Evolutionary conservation across 495 filamentous ascomycete genomes (phyloP).

Genomic region (Podospora pseudopauciseta): DNA sequence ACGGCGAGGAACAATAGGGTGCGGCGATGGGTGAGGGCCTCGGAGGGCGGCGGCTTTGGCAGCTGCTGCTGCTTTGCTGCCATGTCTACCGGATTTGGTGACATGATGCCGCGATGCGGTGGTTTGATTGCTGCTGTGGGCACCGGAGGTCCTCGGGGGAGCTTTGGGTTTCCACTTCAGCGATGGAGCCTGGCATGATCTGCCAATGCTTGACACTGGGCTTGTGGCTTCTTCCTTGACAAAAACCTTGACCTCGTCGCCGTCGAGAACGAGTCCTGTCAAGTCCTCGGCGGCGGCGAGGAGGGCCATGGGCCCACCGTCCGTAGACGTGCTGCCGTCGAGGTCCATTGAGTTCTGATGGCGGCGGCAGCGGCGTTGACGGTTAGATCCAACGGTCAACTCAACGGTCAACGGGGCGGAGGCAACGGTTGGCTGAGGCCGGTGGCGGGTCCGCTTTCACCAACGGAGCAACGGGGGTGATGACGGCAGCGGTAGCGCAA

Average conservation of each 20-base stretch:
- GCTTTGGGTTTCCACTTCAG: conserved; percentile 11
- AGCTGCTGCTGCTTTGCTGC: not conserved
- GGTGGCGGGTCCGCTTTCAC: conserved; percentile 7
- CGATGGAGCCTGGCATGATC: not conserved
- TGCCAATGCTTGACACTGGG: conserved; percentile 15
- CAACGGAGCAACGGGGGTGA: conserved; percentile 5
- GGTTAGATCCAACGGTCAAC: not conserved
- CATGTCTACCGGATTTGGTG: conserved; percentile 6
- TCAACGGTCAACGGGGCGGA: not conserved
- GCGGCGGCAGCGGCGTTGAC: not conserved
- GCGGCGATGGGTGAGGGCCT: conserved; percentile 9
- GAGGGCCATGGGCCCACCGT: conserved; percentile 11
- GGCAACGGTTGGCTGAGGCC: conserved; percentile 4
- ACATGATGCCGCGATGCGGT: not conserved
- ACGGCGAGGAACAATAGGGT: conserved; percentile 24
- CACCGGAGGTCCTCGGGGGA: not conserved
- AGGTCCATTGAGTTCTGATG: not conserved
- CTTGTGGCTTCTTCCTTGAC: conserved; percentile 23
- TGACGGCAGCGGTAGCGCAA: not conserved
- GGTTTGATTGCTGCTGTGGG: not conserved
- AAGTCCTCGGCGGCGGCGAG: conserved; percentile 16
- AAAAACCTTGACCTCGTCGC: conserved; percentile 13
- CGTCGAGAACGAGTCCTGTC: conserved; percentile 21
- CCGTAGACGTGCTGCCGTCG: conserved; percentile 4
- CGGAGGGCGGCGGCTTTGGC: conserved; percentile 3